A percentile compares a stretch with the other conserved stretches of the same genome.
Conservation (phyloP, 257 asterid species). For the Lycium barbarum region DNA sequence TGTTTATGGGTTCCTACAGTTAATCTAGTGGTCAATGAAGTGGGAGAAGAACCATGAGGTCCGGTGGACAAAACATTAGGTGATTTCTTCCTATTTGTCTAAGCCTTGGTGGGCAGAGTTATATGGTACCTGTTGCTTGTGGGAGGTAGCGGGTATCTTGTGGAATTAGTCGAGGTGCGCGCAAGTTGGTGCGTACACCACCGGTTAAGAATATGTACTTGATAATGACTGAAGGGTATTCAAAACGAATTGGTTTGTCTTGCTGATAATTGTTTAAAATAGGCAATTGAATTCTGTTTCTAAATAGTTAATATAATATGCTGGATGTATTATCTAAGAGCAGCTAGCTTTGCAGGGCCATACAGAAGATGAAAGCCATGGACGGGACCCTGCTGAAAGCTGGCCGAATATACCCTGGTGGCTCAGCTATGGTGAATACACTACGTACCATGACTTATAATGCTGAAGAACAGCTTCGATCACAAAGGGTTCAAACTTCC, state of each 20-base stretch:
- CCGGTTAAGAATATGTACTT: neutral
- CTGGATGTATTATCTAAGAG: constrained; percentile 32
- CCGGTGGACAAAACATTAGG: too few species aligned
- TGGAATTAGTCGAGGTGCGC: too few species aligned
- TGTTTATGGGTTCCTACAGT: too few species aligned
- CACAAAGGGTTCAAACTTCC: constrained; percentile 64
- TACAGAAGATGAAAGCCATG: constrained; percentile 95
- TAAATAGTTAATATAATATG: neutral
- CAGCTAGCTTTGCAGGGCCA: constrained; percentile 60
- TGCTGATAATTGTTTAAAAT: neutral
- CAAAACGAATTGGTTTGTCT: neutral
- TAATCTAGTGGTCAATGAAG: too few species aligned
- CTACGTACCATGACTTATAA: constrained; percentile 87
- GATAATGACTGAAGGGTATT: neutral
- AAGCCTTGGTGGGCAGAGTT: too few species aligned
- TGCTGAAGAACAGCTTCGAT: constrained; percentile 82
- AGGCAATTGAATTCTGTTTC: neutral
- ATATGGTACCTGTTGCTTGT: too few species aligned
- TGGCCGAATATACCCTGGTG: constrained; percentile 77
- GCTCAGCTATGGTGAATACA: constrained; percentile 78
- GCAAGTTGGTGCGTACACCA: too few species aligned
- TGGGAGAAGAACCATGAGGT: too few species aligned
- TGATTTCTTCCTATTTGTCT: too few species aligned
- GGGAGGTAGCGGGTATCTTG: too few species aligned
- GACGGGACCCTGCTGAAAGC: constrained; percentile 76